A percentile compares a stretch with the other conserved stretches of the same genome.
Evolutionary conservation across 2,329 filamentous ascomycete genomes (phyloP).

Genomic region (Pseudocercospora macadamiae): DNA sequence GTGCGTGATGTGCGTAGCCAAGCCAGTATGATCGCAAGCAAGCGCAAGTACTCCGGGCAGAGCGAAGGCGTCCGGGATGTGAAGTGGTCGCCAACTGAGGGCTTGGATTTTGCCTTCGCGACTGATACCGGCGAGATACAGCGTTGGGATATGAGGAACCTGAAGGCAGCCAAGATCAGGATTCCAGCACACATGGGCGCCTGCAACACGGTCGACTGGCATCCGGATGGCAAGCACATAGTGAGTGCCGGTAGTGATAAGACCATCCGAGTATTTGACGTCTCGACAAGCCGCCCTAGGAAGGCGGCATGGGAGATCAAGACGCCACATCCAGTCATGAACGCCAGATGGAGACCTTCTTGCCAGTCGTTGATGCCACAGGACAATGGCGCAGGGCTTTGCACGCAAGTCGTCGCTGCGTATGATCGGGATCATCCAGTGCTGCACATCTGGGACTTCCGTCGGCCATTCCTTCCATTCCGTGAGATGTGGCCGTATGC

Average conservation of each 20-base stretch:
- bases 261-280: constrained; percentile 67
- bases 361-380: constrained; percentile 58
- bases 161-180: constrained; percentile 59
- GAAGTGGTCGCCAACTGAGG: constrained; percentile 66
- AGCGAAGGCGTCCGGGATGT: constrained; percentile 66
- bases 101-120: constrained; percentile 64
- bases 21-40: constrained; percentile 57
- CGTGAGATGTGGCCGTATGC: constrained; percentile 62
- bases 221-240: constrained; percentile 67
- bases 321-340: constrained; percentile 63
- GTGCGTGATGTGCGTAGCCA: constrained; percentile 40
- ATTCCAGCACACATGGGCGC: constrained; percentile 61
- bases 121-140: constrained; percentile 67
- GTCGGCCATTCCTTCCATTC: constrained; percentile 64
- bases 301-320: constrained; percentile 62
- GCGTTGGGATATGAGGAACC: constrained; percentile 64
- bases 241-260: constrained; percentile 65
- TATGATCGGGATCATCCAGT: constrained; percentile 65
- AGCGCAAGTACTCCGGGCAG: constrained; percentile 58
- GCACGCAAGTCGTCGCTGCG: constrained; percentile 64
- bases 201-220: constrained; percentile 68
- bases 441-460: constrained; percentile 67
- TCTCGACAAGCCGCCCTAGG: constrained; percentile 59
- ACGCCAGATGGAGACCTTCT: constrained; percentile 65
- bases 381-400: constrained; percentile 59